A percentile compares a stretch with the other conserved stretches of the same genome.
Conservation (phyloP, 768 basidiomycete genomes). For the Rubroboletus satanas region DNA sequence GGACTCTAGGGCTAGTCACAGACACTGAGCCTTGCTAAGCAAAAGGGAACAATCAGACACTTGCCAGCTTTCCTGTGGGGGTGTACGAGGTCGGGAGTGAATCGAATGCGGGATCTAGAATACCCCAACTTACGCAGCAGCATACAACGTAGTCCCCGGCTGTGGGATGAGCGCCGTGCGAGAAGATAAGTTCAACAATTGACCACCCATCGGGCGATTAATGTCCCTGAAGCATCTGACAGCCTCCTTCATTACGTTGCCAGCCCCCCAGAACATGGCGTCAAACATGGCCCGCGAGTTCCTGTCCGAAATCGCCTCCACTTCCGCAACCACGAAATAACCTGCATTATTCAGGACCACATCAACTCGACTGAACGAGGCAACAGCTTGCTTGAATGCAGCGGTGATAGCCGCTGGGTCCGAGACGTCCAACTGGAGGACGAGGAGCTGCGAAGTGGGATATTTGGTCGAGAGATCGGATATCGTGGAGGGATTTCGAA, state of each 20-base stretch:
- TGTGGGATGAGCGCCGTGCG: conserved; percentile 23
- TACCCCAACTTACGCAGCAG: conserved; percentile 24
- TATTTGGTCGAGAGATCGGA: conserved; percentile 30
- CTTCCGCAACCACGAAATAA: conserved; percentile 42
- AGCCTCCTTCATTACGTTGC: conserved; percentile 32
- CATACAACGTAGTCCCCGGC: conserved; percentile 21
- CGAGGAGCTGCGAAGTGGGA: conserved; percentile 33
- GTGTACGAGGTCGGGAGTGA: background rate
- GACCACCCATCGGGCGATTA: conserved; percentile 34
- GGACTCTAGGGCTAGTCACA: conserved; percentile 30
- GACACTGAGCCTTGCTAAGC: background rate
- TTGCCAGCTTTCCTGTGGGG: conserved; percentile 18
- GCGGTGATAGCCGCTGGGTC: conserved; percentile 27
- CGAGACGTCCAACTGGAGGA: conserved; percentile 42
- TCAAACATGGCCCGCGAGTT: conserved; percentile 58
- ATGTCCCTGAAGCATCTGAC: conserved; percentile 35
- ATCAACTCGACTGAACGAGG: conserved; percentile 39
- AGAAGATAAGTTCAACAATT: conserved; percentile 34
- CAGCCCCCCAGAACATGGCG: conserved; percentile 33
- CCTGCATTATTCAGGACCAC: conserved; percentile 46
- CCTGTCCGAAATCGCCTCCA: conserved; percentile 83
- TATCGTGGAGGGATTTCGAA: conserved; percentile 38
- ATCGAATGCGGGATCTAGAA: background rate
- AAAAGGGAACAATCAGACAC: background rate
- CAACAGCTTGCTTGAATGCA: conserved; percentile 35